These are phyloP conservation scores for Metschnikowia aberdeeniae DNA, from an alignment of 805 yeast species.

Conservation along the genomic window DNA sequence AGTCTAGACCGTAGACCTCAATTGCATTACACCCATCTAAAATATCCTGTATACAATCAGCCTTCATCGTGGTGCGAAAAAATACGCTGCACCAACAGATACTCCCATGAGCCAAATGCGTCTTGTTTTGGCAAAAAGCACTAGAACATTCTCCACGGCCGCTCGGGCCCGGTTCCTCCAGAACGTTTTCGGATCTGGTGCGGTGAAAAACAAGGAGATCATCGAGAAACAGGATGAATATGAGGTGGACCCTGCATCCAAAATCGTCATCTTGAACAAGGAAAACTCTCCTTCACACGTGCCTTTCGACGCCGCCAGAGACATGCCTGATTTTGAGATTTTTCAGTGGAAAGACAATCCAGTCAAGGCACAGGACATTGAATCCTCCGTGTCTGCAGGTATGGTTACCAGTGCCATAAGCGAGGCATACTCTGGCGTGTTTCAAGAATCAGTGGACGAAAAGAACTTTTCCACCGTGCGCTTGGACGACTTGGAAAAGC, in stretches of 20 bases:
- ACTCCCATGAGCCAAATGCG: constrained; percentile 3
- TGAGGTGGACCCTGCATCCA: constrained; percentile 29
- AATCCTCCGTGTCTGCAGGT: constrained; percentile 24
- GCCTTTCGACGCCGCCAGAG: constrained; percentile 24
- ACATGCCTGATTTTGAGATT: constrained; percentile 35
- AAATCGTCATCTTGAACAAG: constrained; percentile 33
- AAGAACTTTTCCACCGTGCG: constrained; percentile 3
- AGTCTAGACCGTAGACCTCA: neutral
- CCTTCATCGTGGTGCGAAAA: constrained; percentile 5
- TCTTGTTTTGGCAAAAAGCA: constrained; percentile 1
- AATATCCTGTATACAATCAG: neutral
- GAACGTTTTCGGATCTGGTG: constrained; percentile 32
- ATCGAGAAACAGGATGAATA: constrained; percentile 37
- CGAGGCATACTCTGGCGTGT: constrained; percentile 23
- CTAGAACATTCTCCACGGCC: constrained; percentile 9
- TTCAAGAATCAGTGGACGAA: constrained; percentile 12
- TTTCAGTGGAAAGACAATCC: constrained; percentile 32
- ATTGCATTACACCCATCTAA: neutral
- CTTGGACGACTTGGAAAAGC: constrained; percentile 36
- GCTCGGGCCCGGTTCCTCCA: constrained; percentile 24
- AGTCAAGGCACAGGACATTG: constrained; percentile 25
- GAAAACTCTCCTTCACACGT: constrained; percentile 31
- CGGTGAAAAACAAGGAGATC: constrained; percentile 31
- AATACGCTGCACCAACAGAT: constrained; percentile 3
- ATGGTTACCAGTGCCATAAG: constrained; percentile 23